Evolutionary conservation across 2,329 filamentous ascomycete species (phyloP).

Genomic region (Aspergillus carbonarius): DNA sequence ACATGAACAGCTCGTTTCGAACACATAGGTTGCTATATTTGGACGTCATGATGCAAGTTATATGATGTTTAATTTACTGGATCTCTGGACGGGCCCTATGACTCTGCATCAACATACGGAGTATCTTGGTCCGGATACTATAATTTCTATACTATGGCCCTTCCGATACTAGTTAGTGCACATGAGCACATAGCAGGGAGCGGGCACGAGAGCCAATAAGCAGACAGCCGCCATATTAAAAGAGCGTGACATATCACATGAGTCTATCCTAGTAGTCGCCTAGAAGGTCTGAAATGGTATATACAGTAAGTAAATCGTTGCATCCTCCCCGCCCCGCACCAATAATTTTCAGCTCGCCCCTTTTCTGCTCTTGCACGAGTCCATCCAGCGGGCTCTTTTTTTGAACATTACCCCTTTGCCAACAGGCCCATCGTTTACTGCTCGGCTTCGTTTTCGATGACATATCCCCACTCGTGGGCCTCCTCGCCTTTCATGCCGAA

Average conservation of each 20-base stretch:
- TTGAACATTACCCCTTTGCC: neutral
- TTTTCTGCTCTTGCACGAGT: neutral
- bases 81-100: too few species aligned
- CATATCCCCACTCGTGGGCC: conserved; percentile 67
- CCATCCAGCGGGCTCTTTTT: neutral
- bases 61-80: too few species aligned
- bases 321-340: neutral
- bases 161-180: too few species aligned
- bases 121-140: too few species aligned
- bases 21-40: too few species aligned
- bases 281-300: neutral
- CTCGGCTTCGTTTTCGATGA: conserved; percentile 60
- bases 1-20: neutral
- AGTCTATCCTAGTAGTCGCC: neutral
- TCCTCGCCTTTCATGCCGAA: conserved; percentile 68
- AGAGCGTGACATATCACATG: neutral
- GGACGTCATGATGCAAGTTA: too few species aligned
- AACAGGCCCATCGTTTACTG: conserved; percentile 14
- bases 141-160: too few species aligned
- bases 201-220: too few species aligned
- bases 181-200: too few species aligned
- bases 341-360: neutral
- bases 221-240: neutral
- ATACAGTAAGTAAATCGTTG: neutral
- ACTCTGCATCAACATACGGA: too few species aligned